Evolutionary conservation across 2,329 filamentous ascomycete species (phyloP).

Genomic region (Tolypocladium inflatum): DNA sequence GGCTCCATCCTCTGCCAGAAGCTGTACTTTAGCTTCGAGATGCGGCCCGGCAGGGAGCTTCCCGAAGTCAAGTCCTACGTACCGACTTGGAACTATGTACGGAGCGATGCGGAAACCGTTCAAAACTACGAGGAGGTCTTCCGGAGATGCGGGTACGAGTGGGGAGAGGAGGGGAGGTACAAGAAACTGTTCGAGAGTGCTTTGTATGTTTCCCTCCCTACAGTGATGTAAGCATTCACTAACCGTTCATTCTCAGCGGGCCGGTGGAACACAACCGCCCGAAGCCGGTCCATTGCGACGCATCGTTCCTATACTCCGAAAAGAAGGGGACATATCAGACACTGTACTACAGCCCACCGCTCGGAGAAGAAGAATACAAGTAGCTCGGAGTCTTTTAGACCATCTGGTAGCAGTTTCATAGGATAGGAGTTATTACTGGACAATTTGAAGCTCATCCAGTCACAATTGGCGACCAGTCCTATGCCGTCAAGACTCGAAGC

Average conservation of each 20-base stretch:
- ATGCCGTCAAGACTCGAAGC: too few species aligned
- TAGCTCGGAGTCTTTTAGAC: neutral
- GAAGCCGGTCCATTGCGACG: constrained; percentile 5
- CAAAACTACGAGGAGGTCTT: constrained; percentile 7
- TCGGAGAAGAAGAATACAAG: neutral
- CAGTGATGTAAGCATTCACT: neutral
- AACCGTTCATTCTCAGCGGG: neutral
- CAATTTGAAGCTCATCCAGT: too few species aligned
- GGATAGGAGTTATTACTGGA: too few species aligned
- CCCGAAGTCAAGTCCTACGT: constrained; percentile 7
- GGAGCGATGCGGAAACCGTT: constrained; percentile 7
- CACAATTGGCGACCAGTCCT: too few species aligned
- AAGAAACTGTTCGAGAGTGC: constrained; percentile 5
- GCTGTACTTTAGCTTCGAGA: constrained; percentile 8
- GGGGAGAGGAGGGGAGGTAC: constrained; percentile 4
- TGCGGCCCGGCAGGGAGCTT: constrained; percentile 3
- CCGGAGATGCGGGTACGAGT: constrained; percentile 1
- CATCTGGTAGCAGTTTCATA: neutral
- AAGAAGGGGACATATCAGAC: constrained; percentile 8
- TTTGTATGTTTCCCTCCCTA: constrained; percentile 1
- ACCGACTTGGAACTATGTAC: constrained; percentile 8
- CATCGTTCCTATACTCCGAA: constrained; percentile 4
- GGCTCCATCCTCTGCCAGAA: constrained; percentile 2
- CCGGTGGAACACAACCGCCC: neutral
- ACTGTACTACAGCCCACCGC: constrained; percentile 5